These are phyloP conservation scores for Colletotrichum falcatum DNA, from an alignment of 2,329 filamentous ascomycete genomes.

Conservation along the genomic window DNA sequence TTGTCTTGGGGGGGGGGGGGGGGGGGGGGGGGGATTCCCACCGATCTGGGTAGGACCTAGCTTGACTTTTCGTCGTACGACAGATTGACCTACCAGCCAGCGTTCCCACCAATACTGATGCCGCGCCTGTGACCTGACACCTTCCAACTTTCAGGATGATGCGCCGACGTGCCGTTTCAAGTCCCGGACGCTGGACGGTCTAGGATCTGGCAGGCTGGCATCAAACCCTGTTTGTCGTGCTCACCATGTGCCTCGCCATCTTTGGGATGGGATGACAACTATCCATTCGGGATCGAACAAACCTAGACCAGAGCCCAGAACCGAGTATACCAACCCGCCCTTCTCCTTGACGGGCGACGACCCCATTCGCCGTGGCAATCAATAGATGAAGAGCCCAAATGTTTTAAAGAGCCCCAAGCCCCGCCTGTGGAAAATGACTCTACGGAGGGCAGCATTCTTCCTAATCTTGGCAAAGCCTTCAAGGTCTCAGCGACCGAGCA, in stretches of 20 bases:
- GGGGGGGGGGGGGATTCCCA: too few species aligned
- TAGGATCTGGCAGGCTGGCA: slow-evolving; percentile 27
- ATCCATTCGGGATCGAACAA: not conserved
- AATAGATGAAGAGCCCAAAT: not conserved
- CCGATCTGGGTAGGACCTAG: not conserved
- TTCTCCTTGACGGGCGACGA: not conserved
- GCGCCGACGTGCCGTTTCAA: slow-evolving; percentile 29
- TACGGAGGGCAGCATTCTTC: not conserved
- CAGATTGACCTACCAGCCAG: too few species aligned
- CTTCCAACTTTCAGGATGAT: slow-evolving; percentile 6
- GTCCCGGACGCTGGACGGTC: slow-evolving; percentile 23
- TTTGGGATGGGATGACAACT: slow-evolving; percentile 35
- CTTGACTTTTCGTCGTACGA: not conserved
- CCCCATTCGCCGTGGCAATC: not conserved
- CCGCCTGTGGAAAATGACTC: too few species aligned
- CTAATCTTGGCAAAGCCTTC: not conserved
- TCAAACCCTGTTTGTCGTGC: slow-evolving; percentile 25
- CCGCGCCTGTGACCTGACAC: slow-evolving; percentile 2
- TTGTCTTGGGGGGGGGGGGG: too few species aligned
- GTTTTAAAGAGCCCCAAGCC: too few species aligned
- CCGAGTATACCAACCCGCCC: not conserved
- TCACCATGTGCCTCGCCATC: slow-evolving; percentile 24
- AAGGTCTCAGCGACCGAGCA: not conserved
- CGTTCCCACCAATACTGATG: not conserved
- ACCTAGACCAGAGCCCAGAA: slow-evolving; percentile 13